Base-by-base conservation (phyloP, 768 basidiomycete genomes). In the Lactifluus hygrophoroides region DNA sequence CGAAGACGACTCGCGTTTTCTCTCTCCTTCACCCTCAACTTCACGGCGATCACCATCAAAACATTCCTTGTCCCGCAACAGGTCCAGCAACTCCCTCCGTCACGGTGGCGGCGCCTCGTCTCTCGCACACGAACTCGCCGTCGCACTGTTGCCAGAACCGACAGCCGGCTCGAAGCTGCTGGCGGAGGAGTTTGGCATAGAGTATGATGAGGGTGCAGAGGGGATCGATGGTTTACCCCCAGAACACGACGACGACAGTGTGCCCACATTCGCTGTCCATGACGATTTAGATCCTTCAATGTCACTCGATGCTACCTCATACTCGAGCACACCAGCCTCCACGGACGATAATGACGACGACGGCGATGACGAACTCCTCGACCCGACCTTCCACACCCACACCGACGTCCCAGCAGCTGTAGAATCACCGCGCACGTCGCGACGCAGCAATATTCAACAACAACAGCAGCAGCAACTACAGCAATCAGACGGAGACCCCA, bases 121-220 rank as follows among this genome's bases (percentile, higher is more conserved):
- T 5, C 79, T 93, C 32, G 90, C 90, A 5, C 90, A 93, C 70
- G 90, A 93, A 67, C 81, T 93, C 35, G 90, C 91, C 6, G 82
- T 85, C 34, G 90, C 90, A 10, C 77, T 93, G 54, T 88, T 91
- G 83, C 90, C 90, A 23, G 90, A 93, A 72, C 90, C 91, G 0
- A 85, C 79, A 51, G 76, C 81, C 27, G 82, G 86, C 54, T 90
- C 88, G 23, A 86, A 82, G 69, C 70, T 90, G 32, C 76, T 93
- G 5, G 88, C 88, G 13, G 90, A 92, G 71, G 91, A 93, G 70
- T 89, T 93, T 62, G 90, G 90, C 10, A 85, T 93, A 61, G 90
- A 92, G 67, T 91, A 88, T 63, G 90, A 92, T 61, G 88, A 90
- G 68, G 89, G 87, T 45, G 87, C 86, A 28, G 88, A 90, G 71